These are phyloP conservation scores for Tuber microsphaerosporum DNA, from an alignment of 495 filamentous ascomycete genomes.

Conservation along the genomic window DNA sequence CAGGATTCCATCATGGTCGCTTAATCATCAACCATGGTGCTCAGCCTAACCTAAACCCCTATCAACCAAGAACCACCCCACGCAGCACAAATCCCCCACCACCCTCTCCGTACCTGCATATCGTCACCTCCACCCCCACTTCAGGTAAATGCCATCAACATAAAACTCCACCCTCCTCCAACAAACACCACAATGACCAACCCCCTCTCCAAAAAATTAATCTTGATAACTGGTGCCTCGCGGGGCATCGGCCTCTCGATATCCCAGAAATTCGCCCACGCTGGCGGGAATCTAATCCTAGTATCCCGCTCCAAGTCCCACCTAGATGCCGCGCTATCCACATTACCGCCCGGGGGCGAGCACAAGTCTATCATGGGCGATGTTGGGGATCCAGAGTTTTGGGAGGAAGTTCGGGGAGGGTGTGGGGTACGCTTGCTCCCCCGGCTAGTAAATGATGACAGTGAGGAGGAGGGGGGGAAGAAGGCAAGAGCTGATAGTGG, in stretches of 20 bases:
- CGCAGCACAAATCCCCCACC: too few species aligned
- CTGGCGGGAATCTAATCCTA: slow-evolving; percentile 55
- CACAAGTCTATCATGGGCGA: slow-evolving; percentile 47
- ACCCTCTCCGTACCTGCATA: neutral
- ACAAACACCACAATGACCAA: neutral
- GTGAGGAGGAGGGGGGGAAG: neutral
- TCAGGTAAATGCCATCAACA: neutral
- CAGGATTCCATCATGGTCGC: neutral
- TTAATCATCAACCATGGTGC: neutral
- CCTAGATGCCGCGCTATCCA: slow-evolving; percentile 43
- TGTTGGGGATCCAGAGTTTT: slow-evolving; percentile 46
- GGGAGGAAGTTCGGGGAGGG: slow-evolving; percentile 46
- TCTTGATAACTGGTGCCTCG: slow-evolving; percentile 57
- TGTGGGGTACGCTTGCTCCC: neutral
- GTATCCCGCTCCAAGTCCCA: slow-evolving; percentile 47
- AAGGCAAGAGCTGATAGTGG: neutral
- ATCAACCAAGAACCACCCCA: neutral
- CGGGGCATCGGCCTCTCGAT: slow-evolving; percentile 64
- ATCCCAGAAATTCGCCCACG: slow-evolving; percentile 57
- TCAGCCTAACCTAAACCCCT: neutral
- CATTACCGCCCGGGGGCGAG: slow-evolving; percentile 9
- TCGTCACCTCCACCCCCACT: neutral
- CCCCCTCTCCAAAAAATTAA: slow-evolving; percentile 46
- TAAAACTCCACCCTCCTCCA: neutral
- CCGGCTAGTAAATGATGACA: neutral